These are phyloP conservation scores for Calonectria pseudoturangicola DNA, from an alignment of 2,329 filamentous ascomycete genomes.

Conservation along the genomic window DNA sequence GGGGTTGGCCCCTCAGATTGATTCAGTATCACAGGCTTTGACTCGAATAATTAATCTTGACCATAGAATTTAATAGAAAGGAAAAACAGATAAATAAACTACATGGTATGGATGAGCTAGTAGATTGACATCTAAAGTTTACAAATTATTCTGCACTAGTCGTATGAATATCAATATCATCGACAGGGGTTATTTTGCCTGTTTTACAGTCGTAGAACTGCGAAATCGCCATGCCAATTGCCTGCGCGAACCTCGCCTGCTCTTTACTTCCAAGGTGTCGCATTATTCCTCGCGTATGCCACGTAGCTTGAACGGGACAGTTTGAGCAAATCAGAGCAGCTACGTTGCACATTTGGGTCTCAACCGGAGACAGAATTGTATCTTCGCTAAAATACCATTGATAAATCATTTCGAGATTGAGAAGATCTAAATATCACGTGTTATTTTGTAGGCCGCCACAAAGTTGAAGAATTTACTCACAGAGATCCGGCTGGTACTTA, in stretches of 20 bases:
- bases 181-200: neutral
- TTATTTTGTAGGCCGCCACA: neutral
- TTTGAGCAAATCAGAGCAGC: constrained; percentile 1
- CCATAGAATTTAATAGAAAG: neutral
- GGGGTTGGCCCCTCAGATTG: too few relatives aligned
- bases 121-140: neutral
- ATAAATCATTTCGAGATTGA: constrained; percentile 12
- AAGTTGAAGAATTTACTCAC: neutral
- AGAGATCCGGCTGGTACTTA: constrained; percentile 11
- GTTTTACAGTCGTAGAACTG: neutral
- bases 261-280: neutral
- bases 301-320: neutral
- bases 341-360: constrained; percentile 1
- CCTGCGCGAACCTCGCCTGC: neutral
- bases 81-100: neutral
- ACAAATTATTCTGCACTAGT: neutral
- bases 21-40: too few relatives aligned
- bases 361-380: neutral
- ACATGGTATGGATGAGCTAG: neutral
- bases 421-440: neutral
- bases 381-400: constrained; percentile 10
- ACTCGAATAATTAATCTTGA: too few relatives aligned
- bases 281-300: constrained; percentile 7
- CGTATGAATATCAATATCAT: neutral
- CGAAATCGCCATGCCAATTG: neutral